Conservation (phyloP, 2,329 filamentous ascomycete species). For the Penicillium paneum region DNA sequence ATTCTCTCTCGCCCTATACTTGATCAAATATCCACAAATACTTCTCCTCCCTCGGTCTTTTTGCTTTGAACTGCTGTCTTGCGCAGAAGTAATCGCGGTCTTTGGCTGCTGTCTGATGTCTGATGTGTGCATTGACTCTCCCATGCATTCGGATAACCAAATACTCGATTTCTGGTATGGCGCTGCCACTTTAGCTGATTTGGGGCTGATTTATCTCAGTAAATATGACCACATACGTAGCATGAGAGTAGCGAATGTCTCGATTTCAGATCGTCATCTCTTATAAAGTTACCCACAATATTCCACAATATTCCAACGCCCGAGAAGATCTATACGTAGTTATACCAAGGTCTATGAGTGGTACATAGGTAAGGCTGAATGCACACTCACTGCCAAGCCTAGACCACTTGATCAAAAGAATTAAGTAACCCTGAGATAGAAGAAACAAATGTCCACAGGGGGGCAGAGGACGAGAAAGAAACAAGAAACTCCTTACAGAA, state of each 20-base stretch:
- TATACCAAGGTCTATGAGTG: background rate
- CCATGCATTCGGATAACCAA: conserved; percentile 14
- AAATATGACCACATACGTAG: background rate
- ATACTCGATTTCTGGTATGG: conserved; percentile 11
- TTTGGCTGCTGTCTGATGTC: conserved; percentile 6
- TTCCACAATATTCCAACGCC: too few species aligned
- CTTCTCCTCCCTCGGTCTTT: conserved; percentile 4
- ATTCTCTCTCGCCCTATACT: conserved; percentile 15
- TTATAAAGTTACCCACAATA: background rate
- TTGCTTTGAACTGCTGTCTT: background rate
- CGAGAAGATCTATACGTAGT: background rate
- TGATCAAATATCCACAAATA: conserved; percentile 20
- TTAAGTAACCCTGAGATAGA: conserved; percentile 12
- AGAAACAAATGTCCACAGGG: conserved; percentile 16
- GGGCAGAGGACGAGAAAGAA: conserved; percentile 6
- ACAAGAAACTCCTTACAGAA: conserved; percentile 8
- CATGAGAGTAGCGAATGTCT: conserved; percentile 3
- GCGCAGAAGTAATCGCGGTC: background rate
- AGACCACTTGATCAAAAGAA: background rate
- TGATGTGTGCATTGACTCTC: background rate
- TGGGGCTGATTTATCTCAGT: background rate
- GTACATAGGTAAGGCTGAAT: background rate
- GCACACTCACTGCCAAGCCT: background rate
- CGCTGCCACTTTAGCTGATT: background rate
- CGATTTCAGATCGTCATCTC: background rate